phyloP scores from a whole-genome alignment of 176 grass and related monocot species.

The Bolboschoenus planiculmis region DNA sequence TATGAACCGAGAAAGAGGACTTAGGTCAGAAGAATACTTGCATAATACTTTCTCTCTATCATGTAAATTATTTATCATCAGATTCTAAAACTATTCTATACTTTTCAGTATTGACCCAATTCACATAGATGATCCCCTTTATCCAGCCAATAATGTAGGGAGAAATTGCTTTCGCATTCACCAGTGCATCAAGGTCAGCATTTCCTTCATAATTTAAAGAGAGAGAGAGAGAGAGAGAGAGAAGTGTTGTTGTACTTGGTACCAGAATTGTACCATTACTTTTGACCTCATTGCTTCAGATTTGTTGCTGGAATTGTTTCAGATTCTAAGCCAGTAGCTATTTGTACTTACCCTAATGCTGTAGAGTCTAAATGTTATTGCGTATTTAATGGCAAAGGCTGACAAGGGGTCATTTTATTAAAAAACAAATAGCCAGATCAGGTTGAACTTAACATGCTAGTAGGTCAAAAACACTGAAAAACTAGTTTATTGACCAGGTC shows the following conservation, averaged over 20 bases:
- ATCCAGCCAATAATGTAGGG: slow-evolving; percentile 83
- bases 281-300: not conserved
- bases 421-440: not conserved
- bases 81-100: slow-evolving; percentile 25
- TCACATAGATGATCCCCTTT: slow-evolving; percentile 95
- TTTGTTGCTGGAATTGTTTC: not conserved
- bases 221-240: not conserved
- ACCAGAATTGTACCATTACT: slow-evolving; percentile 12
- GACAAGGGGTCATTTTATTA: not conserved
- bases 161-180: slow-evolving; percentile 99
- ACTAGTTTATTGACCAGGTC: not conserved
- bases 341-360: not conserved
- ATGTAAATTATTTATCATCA: slow-evolving; percentile 15
- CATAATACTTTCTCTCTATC: not conserved
- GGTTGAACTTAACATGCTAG: not conserved
- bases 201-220: not conserved
- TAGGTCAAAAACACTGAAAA: not conserved
- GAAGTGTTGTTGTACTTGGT: not conserved
- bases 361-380: not conserved
- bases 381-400: not conserved
- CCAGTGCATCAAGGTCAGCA: slow-evolving; percentile 86
- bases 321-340: not conserved
- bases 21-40: slow-evolving; percentile 47
- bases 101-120: slow-evolving; percentile 89
- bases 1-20: slow-evolving; percentile 92